Evolutionary conservation across 257 asterid genomes (phyloP), one percentile per base, ranked within the genome.

Genomic region (Nicotiana attenuata): DNA sequence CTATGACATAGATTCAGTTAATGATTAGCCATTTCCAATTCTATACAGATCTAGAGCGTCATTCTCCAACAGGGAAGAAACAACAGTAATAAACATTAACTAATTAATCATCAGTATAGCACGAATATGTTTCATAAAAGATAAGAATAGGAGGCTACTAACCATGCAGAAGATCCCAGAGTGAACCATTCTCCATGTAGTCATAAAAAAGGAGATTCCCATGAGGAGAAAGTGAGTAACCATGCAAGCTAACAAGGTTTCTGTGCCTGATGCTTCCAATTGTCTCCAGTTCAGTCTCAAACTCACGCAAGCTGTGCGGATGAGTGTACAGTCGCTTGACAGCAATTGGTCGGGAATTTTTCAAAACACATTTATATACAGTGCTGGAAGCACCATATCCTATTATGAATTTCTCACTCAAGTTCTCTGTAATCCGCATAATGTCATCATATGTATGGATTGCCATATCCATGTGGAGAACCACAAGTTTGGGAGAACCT

Each of bases 121-220:
- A 73, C 50, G 41, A 73, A 47, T 20, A 73, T 24, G 14, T 29
- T 15, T 24, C 14, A 73, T 47, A 24, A 24, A 24, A 7, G 22
- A 5, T 50, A 3, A 73, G 41, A 50, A 47, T 8, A 31, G 78
- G 33, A 80, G 55, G 61, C 7, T 14, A 84, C 93, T 77, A 20
- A 93, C 99, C 97, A 83, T 96, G 99, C 84, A 96, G 97, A 81
- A 94, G 99, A 88, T 94, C 98, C 99, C 99, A 96, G 24, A 96
- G 98, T 19, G 99, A 96, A 10, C 99, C 99, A 85, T 96, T 96
- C 69, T 90, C 96, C 99, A 96, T 96, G 91, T 91, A 94, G 77
- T 96, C 99, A 17, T 94, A 96, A 87, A 93, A 96, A 87, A 96
- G 99, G 80, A 96, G 98, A 68, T 94, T 91, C 6, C 97, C 99